Percentiles rank a stretch among this genome's conserved stretches.
Conservation (phyloP, 441 rosid genomes). For the Populus trichocarpa region DNA sequence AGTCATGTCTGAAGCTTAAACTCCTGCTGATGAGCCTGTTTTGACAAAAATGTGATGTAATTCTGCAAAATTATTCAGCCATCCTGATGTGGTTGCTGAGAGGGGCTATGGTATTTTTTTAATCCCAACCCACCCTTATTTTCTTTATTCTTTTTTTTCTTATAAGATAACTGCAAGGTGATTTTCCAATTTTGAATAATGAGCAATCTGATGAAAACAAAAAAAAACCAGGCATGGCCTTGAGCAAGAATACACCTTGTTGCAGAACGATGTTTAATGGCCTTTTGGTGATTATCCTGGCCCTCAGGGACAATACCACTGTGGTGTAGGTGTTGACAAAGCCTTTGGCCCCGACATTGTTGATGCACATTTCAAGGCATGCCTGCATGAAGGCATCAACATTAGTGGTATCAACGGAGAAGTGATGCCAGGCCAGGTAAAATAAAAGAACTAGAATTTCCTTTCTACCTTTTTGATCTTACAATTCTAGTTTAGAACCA, state of each 20-base stretch:
- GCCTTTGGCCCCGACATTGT: constrained; percentile 73
- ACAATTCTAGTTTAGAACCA: neutral
- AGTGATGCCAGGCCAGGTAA: constrained; percentile 55
- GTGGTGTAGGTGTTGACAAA: constrained; percentile 75
- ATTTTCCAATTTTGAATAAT: neutral
- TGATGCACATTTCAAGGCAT: constrained; percentile 83
- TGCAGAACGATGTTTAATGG: constrained; percentile 69
- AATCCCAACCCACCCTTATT: neutral
- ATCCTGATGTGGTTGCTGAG: constrained; percentile 6
- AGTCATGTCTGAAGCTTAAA: too few relatives aligned
- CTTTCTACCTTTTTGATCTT: neutral
- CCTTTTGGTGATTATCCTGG: constrained; percentile 87
- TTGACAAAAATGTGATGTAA: constrained; percentile 49
- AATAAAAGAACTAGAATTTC: neutral
- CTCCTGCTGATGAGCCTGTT: too few relatives aligned
- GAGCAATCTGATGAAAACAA: constrained; percentile 7
- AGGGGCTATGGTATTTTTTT: constrained; percentile 38
- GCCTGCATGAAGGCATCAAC: constrained; percentile 69
- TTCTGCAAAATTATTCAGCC: constrained; percentile 61
- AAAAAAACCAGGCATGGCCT: constrained; percentile 58
- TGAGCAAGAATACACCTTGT: constrained; percentile 15
- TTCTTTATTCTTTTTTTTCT: neutral
- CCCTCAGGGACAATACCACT: constrained; percentile 90
- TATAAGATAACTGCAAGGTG: neutral
- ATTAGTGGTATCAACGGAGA: constrained; percentile 84